Evolutionary conservation across 768 basidiomycete species (phyloP).

Genomic region (Calocybe indica): DNA sequence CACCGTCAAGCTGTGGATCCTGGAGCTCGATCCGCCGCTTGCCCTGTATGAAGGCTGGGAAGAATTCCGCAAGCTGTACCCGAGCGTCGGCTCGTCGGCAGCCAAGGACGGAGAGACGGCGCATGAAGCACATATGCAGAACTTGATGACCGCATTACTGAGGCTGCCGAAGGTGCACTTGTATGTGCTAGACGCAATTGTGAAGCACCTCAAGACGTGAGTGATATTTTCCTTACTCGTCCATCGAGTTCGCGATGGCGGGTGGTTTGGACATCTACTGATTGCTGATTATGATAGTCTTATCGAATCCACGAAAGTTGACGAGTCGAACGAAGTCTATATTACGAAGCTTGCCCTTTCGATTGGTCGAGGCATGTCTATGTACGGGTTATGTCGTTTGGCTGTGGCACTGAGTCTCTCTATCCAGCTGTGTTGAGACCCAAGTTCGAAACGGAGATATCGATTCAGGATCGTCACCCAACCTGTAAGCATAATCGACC

Average conservation of each 20-base stretch:
- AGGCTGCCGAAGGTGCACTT: conserved; percentile 75
- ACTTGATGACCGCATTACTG: conserved; percentile 56
- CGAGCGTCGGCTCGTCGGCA: conserved; percentile 52
- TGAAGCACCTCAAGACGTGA: conserved; percentile 71
- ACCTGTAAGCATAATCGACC: conserved; percentile 41
- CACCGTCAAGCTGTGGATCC: conserved; percentile 79
- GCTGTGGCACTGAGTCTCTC: conserved; percentile 3
- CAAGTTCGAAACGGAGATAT: conserved; percentile 72
- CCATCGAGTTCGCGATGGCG: neutral
- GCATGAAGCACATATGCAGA: conserved; percentile 57
- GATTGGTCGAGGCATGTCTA: conserved; percentile 71
- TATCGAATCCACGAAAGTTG: conserved; percentile 58
- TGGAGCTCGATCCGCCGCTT: conserved; percentile 89
- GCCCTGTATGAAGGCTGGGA: conserved; percentile 89
- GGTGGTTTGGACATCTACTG: neutral
- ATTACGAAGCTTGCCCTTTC: conserved; percentile 85
- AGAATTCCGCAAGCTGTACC: conserved; percentile 84
- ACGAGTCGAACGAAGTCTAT: conserved; percentile 76
- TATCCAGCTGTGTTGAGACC: conserved; percentile 72
- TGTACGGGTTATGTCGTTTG: neutral
- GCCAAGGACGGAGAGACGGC: conserved; percentile 46
- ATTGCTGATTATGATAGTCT: conserved; percentile 37
- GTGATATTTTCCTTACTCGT: conserved; percentile 16
- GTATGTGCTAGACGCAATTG: conserved; percentile 69
- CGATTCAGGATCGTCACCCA: conserved; percentile 89